Percentiles rank a stretch among this genome's conserved stretches.
These are phyloP conservation scores for Sarcomyxa edulis DNA, from an alignment of 768 basidiomycete genomes.

Conservation along the genomic window DNA sequence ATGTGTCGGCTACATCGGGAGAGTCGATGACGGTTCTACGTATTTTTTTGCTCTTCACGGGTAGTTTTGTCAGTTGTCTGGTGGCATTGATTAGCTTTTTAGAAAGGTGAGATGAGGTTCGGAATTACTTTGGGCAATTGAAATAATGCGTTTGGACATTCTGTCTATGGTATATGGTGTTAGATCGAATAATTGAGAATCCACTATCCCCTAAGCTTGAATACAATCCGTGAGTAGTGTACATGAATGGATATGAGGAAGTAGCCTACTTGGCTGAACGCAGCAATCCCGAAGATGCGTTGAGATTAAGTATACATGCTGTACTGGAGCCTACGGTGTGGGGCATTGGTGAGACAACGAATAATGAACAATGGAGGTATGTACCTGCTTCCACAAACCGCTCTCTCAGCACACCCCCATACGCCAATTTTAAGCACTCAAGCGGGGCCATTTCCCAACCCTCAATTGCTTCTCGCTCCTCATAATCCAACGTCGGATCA, in stretches of 20 bases:
- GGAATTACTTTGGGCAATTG: conserved; percentile 52
- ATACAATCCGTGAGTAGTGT: conserved; percentile 1
- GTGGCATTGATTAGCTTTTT: conserved; percentile 22
- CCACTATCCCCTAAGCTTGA: conserved; percentile 76
- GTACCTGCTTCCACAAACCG: conserved; percentile 61
- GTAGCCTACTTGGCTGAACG: conserved; percentile 68
- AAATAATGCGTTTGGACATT: conserved; percentile 48
- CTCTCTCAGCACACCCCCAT: conserved; percentile 67
- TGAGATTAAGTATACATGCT: conserved; percentile 70
- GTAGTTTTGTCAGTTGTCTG: conserved; percentile 52
- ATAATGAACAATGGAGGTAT: conserved; percentile 21
- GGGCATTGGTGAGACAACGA: conserved; percentile 15
- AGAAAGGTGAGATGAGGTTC: too few species aligned
- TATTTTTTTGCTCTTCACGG: conserved; percentile 37
- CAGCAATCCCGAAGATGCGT: conserved; percentile 67
- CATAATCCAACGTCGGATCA: conserved; percentile 72
- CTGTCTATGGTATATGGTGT: conserved; percentile 52
- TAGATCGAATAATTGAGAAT: conserved; percentile 65
- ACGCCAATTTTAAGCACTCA: conserved; percentile 69
- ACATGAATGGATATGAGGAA: conserved; percentile 7
- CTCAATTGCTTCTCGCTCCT: conserved; percentile 57
- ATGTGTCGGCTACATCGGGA: conserved; percentile 41
- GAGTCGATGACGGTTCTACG: conserved; percentile 49
- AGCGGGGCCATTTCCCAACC: conserved; percentile 75
- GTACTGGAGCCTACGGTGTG: conserved; percentile 71